Evolutionary conservation across 352 stramenopile genomes (phyloP), one percentile per base, ranked within the genome.

Genomic region (Halophytophthora batemanensis): DNA sequence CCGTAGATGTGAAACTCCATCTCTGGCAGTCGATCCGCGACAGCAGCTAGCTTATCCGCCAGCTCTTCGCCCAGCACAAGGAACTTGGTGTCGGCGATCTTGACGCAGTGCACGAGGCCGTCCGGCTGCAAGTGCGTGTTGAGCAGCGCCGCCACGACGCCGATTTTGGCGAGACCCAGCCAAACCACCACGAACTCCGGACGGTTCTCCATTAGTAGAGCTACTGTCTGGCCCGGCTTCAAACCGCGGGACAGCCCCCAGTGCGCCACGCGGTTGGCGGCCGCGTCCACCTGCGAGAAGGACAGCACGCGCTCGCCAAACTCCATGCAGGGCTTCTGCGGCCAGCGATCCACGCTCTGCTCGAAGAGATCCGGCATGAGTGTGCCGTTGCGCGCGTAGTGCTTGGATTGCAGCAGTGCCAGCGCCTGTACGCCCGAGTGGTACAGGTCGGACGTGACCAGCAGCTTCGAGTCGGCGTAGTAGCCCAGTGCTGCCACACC

Each of bases 181-280:
- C 86, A 96, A 13, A 83, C 65, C 19, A 86, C 51, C 23, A 96
- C 55, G 47, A 87, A 96, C 56, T 94, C 83, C 31, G 82, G 83
- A 0, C 84, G 71, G 64, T 96, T 96, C 56, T 90, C 77, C 78
- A 95, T 93, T 29, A 95, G 59, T 41, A 95, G 61, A 25, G 74
- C 85, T 23, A 90, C 80, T 4, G 77, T 91, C 46, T 95, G 68
- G 25, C 86, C 85, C 0, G 43, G 17, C 25, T 64, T 47, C 0
- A 96, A 50, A 0, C 76, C 78, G 12, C 64, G 52, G 12, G 59
- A 40, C 8, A 91, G 44, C 10, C 74, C 80, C 84, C 80, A 93
- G 48, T 84, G 73, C 14, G 85, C 80, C 36, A 96, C 51, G 48
- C 81, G 75, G 59, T 96, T 95, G 13, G 75, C 69, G 23, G 71